Percentiles rank a stretch among this genome's conserved stretches.
Evolutionary conservation across 192 early-diverging fungal species (phyloP).

Genomic region (Entrophospora sp.): DNA sequence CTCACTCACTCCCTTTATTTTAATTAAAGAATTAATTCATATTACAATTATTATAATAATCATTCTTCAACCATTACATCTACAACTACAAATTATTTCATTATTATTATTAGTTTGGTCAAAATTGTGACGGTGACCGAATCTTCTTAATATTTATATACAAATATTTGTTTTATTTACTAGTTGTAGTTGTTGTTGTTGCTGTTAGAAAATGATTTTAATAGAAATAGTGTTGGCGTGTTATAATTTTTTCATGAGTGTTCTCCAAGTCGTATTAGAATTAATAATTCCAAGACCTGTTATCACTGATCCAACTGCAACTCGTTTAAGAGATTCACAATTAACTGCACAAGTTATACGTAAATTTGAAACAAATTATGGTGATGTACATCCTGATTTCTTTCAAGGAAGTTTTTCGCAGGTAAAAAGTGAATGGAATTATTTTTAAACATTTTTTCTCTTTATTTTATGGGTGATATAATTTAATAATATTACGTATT

Average conservation of each 20-base stretch:
- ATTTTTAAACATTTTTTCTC: background rate
- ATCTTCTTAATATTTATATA: too few species aligned
- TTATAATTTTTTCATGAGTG: background rate
- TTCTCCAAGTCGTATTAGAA: background rate
- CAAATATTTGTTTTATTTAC: too few species aligned
- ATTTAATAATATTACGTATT: constrained; percentile 36
- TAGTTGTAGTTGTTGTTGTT: too few species aligned
- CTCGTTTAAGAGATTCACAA: background rate
- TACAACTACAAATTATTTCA: too few species aligned
- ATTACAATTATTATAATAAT: too few species aligned
- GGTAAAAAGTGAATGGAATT: constrained; percentile 14
- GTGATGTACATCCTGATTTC: constrained; percentile 62
- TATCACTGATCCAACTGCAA: background rate
- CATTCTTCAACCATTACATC: too few species aligned
- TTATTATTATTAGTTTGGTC: too few species aligned
- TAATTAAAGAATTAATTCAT: too few species aligned
- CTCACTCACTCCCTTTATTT: too few species aligned
- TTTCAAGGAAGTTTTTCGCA: constrained; percentile 53
- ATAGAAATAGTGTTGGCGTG: background rate
- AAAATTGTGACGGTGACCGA: too few species aligned
- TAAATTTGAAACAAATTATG: constrained; percentile 67
- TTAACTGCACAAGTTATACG: constrained; percentile 52
- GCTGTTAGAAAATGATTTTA: constrained; percentile 4
- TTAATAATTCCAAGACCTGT: background rate
- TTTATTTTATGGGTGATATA: background rate